A percentile compares a stretch with the other conserved stretches of the same genome.
Evolutionary conservation across 305 asterid genomes (phyloP).

Genomic region (Fraxinus albicans): DNA sequence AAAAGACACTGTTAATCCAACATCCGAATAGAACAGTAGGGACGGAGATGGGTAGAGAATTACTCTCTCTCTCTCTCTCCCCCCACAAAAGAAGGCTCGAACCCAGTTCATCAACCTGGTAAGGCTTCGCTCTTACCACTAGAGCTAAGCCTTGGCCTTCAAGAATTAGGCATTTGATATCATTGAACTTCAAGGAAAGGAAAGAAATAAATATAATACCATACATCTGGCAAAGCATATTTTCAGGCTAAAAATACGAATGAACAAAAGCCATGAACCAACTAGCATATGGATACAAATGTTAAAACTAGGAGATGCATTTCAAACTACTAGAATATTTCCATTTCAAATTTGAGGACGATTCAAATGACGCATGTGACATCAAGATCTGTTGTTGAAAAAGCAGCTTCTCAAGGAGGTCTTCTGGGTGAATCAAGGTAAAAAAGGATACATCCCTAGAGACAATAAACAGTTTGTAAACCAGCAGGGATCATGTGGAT

Average conservation of each 20-base stretch:
- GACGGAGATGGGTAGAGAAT: background rate
- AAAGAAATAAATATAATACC: background rate
- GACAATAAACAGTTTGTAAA: constrained; percentile 2
- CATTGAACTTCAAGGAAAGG: constrained; percentile 6
- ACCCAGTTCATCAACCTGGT: background rate
- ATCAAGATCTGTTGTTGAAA: constrained; percentile 6
- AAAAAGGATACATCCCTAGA: background rate
- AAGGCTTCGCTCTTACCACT: background rate
- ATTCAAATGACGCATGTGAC: background rate
- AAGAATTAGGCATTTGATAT: background rate
- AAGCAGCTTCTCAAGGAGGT: constrained; percentile 18
- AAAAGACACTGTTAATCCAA: constrained; percentile 24
- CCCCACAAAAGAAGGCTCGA: background rate
- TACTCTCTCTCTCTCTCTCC: too few relatives aligned
- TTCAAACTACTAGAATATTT: background rate
- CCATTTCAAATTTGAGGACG: background rate
- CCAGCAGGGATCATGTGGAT: constrained; percentile 8
- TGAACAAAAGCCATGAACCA: background rate
- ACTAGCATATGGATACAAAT: constrained; percentile 4
- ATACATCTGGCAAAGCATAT: background rate
- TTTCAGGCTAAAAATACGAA: background rate
- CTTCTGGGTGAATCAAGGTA: constrained; percentile 1
- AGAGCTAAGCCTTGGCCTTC: background rate
- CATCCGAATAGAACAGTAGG: constrained; percentile 2
- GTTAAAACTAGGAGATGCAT: background rate